Evolutionary conservation across 352 stramenopile species (phyloP).

Genomic region (Stephanocyclus meneghinianus): DNA sequence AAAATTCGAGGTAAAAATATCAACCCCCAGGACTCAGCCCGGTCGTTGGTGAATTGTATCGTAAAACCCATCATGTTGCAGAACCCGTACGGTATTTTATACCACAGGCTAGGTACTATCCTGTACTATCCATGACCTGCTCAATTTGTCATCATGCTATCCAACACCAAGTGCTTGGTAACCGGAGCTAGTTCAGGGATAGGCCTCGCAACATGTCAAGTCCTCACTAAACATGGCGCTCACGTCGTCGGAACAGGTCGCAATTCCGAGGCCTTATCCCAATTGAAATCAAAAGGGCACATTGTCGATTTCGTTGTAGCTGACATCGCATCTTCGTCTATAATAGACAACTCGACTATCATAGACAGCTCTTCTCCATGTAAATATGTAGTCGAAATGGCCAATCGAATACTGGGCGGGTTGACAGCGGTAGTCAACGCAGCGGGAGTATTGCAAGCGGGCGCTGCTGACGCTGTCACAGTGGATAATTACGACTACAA

Average conservation of each 20-base stretch:
- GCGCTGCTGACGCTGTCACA: slow-evolving; percentile 51
- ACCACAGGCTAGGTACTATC: too few species aligned
- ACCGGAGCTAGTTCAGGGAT: slow-evolving; percentile 76
- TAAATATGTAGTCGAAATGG: slow-evolving; percentile 2
- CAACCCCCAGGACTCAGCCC: too few species aligned
- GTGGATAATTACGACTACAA: slow-evolving; percentile 68
- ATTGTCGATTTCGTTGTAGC: slow-evolving; percentile 52
- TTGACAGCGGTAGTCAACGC: slow-evolving; percentile 69
- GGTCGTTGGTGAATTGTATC: too few species aligned
- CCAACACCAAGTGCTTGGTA: slow-evolving; percentile 38
- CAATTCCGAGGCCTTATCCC: slow-evolving; percentile 43
- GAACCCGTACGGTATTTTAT: too few species aligned
- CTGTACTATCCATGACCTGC: too few species aligned
- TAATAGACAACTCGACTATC: slow-evolving; percentile 5
- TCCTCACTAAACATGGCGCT: slow-evolving; percentile 55
- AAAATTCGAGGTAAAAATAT: too few species aligned
- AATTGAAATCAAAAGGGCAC: slow-evolving; percentile 39
- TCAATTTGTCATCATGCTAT: not conserved
- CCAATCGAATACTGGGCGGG: slow-evolving; percentile 43
- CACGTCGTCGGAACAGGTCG: slow-evolving; percentile 58
- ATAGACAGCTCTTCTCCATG: not conserved
- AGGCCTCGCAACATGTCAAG: slow-evolving; percentile 53
- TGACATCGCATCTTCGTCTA: slow-evolving; percentile 33
- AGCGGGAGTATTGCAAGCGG: slow-evolving; percentile 61
- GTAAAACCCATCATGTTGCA: too few species aligned